These are phyloP conservation scores for Fonsecaea pedrosoi DNA, from an alignment of 2,329 filamentous ascomycete genomes.

Conservation along the genomic window DNA sequence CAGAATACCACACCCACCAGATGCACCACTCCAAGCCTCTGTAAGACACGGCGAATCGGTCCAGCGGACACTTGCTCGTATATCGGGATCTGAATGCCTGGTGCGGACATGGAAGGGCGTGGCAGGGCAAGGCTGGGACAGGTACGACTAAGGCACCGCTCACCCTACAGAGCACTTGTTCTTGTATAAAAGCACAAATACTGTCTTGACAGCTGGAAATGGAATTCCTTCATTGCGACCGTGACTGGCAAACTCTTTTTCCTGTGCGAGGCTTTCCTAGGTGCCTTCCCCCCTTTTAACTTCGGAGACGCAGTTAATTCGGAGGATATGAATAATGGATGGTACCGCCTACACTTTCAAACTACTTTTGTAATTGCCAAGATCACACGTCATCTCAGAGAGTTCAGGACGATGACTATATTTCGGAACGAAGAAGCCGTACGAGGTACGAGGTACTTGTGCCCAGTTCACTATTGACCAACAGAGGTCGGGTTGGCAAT, in stretches of 20 bases:
- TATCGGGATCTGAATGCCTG: background rate
- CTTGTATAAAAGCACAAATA: background rate
- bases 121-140: background rate
- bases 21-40: background rate
- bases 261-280: background rate
- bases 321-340: background rate
- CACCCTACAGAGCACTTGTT: background rate
- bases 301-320: constrained; percentile 1
- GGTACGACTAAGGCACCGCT: background rate
- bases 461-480: too few relatives aligned
- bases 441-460: too few relatives aligned
- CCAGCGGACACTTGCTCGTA: constrained; percentile 4
- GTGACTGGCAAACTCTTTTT: background rate
- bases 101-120: background rate
- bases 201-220: background rate
- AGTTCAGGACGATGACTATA: background rate
- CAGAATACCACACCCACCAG: background rate
- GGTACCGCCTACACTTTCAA: too few relatives aligned
- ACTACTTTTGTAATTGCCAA: too few relatives aligned
- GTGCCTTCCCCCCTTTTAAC: background rate
- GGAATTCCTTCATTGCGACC: background rate
- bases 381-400: background rate
- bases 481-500: too few relatives aligned
- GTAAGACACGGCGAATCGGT: background rate
- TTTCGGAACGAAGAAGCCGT: too few relatives aligned